Evolutionary conservation across 1,139 yeast genomes (phyloP), one percentile per base, ranked within the genome.

Genomic region (Suhomyces bribrorum): DNA sequence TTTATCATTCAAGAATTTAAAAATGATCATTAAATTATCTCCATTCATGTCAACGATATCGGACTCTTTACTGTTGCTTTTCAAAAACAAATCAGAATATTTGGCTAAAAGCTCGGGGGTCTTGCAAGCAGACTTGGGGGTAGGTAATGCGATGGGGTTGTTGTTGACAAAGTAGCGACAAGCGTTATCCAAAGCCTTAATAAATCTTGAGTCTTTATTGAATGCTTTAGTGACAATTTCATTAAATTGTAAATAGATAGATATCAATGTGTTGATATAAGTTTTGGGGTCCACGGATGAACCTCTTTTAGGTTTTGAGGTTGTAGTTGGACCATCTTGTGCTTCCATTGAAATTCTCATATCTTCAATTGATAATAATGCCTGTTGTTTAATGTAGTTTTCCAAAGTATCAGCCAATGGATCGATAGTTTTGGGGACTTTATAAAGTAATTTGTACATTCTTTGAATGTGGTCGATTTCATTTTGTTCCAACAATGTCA

Each of bases 61-160:
- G 0, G 81, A 70, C 48, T 83, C 87, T 56, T 85, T 83, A 29
- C 83, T 77, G 27, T 83, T 79, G 54, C 83, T 86, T 59, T 83
- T 87, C 54, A 94, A 74, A 52, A 90, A 73, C 29, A 83, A 78
- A 64, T 94, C 98, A 43, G 94, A 81, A 60, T 89, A 92, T 59
- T 81, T 81, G 4, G 98, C 97, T 53, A 94, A 75, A 51, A 86
- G 73, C 54, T 94, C 98, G 0, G 98, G 96, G 1, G 98, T 90
- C 50, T 75, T 77, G 26, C 81, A 76, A 16, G 72, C 59, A 2
- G 72, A 60, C 45, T 60, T 68, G 38, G 64, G 69, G 22, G 67
- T 59, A 11, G 94, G 86, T 14, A 80, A 72, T 16, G 97, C 96
- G 57, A 89, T 82, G 14, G 81, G 71, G 57, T 94, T 94, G 44